Evolutionary conservation across 176 grass and related monocot species (phyloP).

Genomic region (Carex kokanica): DNA sequence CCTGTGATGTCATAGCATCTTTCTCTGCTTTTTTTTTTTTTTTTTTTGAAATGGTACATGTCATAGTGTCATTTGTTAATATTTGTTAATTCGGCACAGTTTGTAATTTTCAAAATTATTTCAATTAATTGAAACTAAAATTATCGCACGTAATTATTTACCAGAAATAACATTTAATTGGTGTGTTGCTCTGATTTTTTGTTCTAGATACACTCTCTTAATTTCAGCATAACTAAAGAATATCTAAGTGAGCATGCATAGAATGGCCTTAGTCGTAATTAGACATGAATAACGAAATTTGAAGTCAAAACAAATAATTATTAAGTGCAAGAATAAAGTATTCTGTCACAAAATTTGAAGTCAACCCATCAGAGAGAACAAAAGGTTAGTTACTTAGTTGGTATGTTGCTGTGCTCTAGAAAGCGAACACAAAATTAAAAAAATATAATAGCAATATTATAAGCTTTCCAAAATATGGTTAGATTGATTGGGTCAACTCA

Average conservation of each 20-base stretch:
- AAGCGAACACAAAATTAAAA: not conserved
- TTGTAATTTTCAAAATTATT: not conserved
- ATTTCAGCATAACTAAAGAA: not conserved
- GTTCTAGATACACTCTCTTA: not conserved
- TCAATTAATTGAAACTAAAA: not conserved
- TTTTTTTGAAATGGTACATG: too few relatives aligned
- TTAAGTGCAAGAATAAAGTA: not conserved
- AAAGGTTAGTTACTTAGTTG: slow-evolving; percentile 4
- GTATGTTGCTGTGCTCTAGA: not conserved
- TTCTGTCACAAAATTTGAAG: too few relatives aligned
- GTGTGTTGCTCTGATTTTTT: not conserved
- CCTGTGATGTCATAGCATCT: not conserved
- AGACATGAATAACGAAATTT: slow-evolving; percentile 2
- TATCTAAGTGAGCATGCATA: not conserved
- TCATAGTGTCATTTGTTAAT: too few relatives aligned
- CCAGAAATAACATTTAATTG: not conserved
- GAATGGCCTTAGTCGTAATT: not conserved
- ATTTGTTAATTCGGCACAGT: not conserved
- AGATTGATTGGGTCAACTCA: not conserved
- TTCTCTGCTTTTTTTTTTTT: too few relatives aligned
- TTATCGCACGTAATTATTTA: not conserved
- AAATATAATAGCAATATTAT: not conserved
- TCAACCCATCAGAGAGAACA: not conserved
- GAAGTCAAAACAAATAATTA: not conserved
- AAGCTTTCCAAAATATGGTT: not conserved